Percentiles rank a stretch among this genome's conserved stretches.
phyloP scores from a whole-genome alignment of 441 rosid genomes.

The Rhodomyrtus psidioides region DNA sequence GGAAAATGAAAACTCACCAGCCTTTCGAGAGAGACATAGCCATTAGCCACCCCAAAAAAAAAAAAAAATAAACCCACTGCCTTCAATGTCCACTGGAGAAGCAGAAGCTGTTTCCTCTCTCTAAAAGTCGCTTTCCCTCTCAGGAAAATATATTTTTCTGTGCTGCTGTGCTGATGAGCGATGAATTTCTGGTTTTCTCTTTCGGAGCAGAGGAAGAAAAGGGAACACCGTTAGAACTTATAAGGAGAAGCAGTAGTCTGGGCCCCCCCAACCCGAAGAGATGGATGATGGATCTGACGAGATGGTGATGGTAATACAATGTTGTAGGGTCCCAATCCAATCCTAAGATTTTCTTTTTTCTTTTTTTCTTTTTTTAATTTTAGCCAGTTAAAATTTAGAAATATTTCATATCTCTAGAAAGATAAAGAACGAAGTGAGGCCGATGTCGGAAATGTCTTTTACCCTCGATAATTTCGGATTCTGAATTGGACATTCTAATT shows the following conservation, averaged over 20 bases:
- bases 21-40: background rate
- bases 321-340: background rate
- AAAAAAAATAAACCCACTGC: constrained; percentile 7
- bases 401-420: background rate
- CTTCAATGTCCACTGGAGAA: background rate
- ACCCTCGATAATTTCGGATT: background rate
- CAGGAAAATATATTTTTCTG: background rate
- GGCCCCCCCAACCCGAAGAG: background rate
- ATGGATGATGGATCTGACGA: background rate
- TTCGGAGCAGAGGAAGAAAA: background rate
- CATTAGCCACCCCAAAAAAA: background rate
- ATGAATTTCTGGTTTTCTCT: background rate
- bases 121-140: background rate
- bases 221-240: background rate
- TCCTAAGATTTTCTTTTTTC: background rate
- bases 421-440: too few species aligned
- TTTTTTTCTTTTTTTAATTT: background rate
- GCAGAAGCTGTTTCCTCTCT: background rate
- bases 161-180: background rate
- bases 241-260: background rate
- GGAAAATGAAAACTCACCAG: background rate
- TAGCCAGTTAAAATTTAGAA: background rate
- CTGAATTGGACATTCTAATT: too few species aligned
- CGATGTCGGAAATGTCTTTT: background rate
- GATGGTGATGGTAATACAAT: background rate